Conservation (phyloP, 228 moss, liverwort and hornwort genomes). For the Sphagnum fallax region DNA sequence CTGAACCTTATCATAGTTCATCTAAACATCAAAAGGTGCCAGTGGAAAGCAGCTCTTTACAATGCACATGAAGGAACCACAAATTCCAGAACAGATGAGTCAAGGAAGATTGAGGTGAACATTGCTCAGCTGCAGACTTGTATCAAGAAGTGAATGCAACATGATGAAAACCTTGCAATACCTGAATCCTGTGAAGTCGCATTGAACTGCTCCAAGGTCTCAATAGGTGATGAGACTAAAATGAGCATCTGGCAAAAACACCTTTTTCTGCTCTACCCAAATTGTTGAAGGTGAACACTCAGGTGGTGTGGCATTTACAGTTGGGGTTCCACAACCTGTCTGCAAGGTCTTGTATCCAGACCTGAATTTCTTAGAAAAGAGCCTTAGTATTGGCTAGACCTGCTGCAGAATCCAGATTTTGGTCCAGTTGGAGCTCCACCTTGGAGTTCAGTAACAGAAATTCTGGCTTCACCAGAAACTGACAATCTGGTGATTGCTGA, state of each 20-base stretch:
- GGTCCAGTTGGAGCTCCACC: too few relatives aligned
- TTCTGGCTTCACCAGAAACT: too few relatives aligned
- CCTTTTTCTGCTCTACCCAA: not conserved
- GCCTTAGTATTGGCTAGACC: too few relatives aligned
- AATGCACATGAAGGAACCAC: not conserved
- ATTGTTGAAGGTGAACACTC: slow-evolving; percentile 13
- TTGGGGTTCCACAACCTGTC: not conserved
- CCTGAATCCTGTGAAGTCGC: slow-evolving; percentile 11
- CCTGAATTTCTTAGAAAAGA: too few relatives aligned
- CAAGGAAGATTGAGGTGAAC: slow-evolving; percentile 17
- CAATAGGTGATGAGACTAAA: too few relatives aligned
- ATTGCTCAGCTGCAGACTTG: slow-evolving; percentile 34
- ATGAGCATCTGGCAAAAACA: too few relatives aligned
- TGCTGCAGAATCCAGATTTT: too few relatives aligned
- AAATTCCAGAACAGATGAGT: slow-evolving; percentile 2
- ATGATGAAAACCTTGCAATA: slow-evolving; percentile 11
- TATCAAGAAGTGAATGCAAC: slow-evolving; percentile 26
- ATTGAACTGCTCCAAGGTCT: too few relatives aligned
- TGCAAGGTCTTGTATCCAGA: too few relatives aligned
- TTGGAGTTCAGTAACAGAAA: too few relatives aligned
- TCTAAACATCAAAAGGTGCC: slow-evolving; percentile 38
- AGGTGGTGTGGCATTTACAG: slow-evolving; percentile 17
- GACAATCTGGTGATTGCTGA: too few relatives aligned
- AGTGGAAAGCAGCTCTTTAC: slow-evolving; percentile 25
- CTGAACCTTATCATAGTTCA: slow-evolving; percentile 18